phyloP scores from a whole-genome alignment of 176 grass and related monocot species.

The Otatea glauca region DNA sequence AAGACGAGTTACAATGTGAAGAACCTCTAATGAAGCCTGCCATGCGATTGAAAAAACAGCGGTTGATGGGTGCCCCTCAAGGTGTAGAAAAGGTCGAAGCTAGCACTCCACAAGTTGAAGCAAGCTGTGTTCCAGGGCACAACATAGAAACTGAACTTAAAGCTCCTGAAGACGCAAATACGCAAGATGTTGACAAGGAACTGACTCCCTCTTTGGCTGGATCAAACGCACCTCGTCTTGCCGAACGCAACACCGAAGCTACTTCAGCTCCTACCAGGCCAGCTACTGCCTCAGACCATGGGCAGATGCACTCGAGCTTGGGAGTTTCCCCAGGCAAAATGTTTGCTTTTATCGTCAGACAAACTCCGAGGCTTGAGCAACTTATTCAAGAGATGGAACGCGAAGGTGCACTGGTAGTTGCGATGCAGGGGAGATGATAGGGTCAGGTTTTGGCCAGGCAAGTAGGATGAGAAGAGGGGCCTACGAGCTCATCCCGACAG shows the following conservation, averaged over 20 bases:
- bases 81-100: not conserved
- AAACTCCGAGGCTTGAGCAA: slow-evolving; percentile 15
- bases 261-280: not conserved
- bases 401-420: slow-evolving; percentile 27
- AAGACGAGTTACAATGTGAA: not conserved
- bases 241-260: not conserved
- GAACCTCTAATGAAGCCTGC: too few relatives aligned
- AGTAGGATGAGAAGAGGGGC: too few relatives aligned
- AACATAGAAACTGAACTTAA: not conserved
- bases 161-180: not conserved
- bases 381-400: slow-evolving; percentile 36
- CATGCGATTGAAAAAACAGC: not conserved
- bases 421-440: slow-evolving; percentile 23
- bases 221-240: not conserved
- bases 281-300: not conserved
- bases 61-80: not conserved
- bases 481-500: not conserved
- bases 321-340: not conserved
- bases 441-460: not conserved
- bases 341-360: slow-evolving; percentile 17
- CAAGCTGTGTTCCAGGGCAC: not conserved
- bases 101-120: not conserved
- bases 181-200: not conserved
- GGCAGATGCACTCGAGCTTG: not conserved
- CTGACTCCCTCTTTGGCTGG: not conserved